Evolutionary conservation across 306 rosid species (phyloP), one percentile per base, ranked within the genome.

Genomic region (Dicorynia guianensis): DNA sequence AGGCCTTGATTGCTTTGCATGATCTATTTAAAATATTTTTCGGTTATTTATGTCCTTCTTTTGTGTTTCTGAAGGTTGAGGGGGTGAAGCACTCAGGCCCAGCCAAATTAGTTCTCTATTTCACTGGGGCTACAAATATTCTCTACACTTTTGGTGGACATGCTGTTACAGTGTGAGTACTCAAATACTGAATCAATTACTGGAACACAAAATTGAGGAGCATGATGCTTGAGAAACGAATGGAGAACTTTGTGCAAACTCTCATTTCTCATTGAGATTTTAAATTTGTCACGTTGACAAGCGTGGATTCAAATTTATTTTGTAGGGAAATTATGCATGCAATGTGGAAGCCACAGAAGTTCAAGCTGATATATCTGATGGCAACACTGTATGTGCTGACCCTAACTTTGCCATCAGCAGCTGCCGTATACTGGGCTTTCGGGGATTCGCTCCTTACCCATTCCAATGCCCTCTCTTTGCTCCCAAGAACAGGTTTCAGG

Each of bases 51-150:
- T 15, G 7, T 9, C 46, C 20, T 63, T 34, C 39, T 34, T 40
- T 6, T 42, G 0, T 75, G 42, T 52, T 46, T 39, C 49, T 33
- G 47, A 67, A 87, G 91, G 82, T 79, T 56, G 94, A 89, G 71
- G 94, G 91, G 50, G 94, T 89, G 87, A 87, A 85, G 85, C 94
- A 89, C 87, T 89, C 94, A 7, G 94, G 88, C 25, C 91, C 94
- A 68, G 38, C 82, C 71, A 87, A 70, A 47, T 72, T 89, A 85
- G 89, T 89, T 65, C 88, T 89, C 54, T 89, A 89, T 84, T 89
- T 89, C 18, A 89, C 94, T 39, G 94, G 94, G 57, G 89, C 94
- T 12, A 89, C 94, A 76, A 89, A 89, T 84, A 87, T 89, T 87
- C 94, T 89, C 76, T 89, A 89, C 81, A 89, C 94, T 57, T 89